These are phyloP conservation scores for Didymella pinodella DNA, from an alignment of 2,329 filamentous ascomycete species.

Conservation along the genomic window DNA sequence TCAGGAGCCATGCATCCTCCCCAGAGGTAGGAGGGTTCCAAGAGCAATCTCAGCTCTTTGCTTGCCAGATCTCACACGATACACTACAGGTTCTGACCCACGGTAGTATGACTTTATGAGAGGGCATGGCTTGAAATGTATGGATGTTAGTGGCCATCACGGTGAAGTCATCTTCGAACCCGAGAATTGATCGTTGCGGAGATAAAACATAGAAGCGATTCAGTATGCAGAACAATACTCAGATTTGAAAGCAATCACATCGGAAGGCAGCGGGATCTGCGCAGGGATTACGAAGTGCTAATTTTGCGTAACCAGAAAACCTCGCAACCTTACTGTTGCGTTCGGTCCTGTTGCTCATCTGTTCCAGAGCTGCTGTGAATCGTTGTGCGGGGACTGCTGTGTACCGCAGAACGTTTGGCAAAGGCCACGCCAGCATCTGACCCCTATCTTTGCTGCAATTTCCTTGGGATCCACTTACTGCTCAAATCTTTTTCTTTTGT, in stretches of 20 bases:
- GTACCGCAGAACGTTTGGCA: background rate
- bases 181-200: background rate
- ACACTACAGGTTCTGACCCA: too few species aligned
- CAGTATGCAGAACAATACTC: background rate
- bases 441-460: background rate
- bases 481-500: background rate
- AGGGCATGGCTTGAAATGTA: background rate
- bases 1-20: too few species aligned
- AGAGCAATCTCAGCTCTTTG: too few species aligned
- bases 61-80: too few species aligned
- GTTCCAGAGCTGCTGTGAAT: slow-evolving; percentile 2
- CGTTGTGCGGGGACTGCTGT: background rate
- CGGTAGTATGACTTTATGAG: too few species aligned
- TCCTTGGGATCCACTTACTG: background rate
- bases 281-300: slow-evolving; percentile 11
- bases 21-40: too few species aligned
- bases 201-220: background rate
- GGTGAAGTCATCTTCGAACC: background rate
- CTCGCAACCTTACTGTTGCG: slow-evolving; percentile 1
- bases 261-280: slow-evolving; percentile 14
- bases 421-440: background rate
- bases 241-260: background rate
- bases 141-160: background rate
- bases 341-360: slow-evolving; percentile 4
- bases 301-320: slow-evolving; percentile 15